Evolutionary conservation across 2,329 filamentous ascomycete species (phyloP).

Genomic region (Sporothrix inflata): DNA sequence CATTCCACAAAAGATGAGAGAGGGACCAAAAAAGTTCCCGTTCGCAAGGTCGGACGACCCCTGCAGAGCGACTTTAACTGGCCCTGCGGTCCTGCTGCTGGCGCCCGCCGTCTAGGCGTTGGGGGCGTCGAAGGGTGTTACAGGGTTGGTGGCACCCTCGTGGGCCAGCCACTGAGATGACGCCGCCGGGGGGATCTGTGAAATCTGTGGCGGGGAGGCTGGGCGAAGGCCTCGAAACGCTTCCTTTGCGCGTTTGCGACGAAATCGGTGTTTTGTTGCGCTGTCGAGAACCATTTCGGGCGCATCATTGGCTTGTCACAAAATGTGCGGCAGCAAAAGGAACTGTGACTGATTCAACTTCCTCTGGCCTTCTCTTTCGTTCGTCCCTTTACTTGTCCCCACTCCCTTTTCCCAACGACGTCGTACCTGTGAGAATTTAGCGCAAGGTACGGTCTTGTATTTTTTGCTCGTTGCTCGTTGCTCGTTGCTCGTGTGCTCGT

Average conservation of each 20-base stretch:
- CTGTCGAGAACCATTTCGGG: not conserved
- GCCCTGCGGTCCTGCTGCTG: not conserved
- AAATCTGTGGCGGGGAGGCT: slow-evolving; percentile 7
- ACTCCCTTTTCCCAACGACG: not conserved
- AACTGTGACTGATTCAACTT: not conserved
- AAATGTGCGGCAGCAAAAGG: not conserved
- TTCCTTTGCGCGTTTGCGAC: not conserved
- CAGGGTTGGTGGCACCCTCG: not conserved
- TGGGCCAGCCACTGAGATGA: slow-evolving; percentile 20
- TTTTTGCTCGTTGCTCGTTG: not conserved
- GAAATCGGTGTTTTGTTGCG: not conserved
- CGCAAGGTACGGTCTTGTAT: slow-evolving; percentile 13
- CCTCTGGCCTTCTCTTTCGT: not conserved
- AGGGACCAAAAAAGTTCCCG: not conserved
- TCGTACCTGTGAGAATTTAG: slow-evolving; percentile 26
- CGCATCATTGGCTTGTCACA: not conserved
- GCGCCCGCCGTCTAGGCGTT: not conserved
- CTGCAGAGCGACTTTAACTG: not conserved
- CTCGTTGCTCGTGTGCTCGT: not conserved
- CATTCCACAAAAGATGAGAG: not conserved
- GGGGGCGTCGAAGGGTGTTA: not conserved
- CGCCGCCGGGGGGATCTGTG: not conserved
- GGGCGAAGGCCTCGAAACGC: not conserved
- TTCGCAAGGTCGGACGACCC: not conserved
- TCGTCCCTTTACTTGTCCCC: not conserved